Conservation (phyloP, 2,329 filamentous ascomycete genomes). For the Alternaria hordeiaustralica region DNA sequence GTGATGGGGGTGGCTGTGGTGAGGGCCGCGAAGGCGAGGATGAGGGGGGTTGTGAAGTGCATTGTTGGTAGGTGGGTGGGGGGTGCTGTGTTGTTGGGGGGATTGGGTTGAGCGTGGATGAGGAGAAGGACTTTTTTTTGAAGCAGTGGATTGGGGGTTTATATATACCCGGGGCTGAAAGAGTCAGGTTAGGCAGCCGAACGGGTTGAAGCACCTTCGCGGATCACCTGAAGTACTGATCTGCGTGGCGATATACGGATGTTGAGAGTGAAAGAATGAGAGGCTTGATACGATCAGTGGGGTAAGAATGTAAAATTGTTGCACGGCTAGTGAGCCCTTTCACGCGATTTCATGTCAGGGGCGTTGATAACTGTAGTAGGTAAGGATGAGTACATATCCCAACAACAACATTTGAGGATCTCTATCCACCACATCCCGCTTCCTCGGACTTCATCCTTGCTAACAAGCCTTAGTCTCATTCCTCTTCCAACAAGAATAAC, state of each 20-base stretch:
- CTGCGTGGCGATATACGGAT: background rate
- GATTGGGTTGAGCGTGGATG: background rate
- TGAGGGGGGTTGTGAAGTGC: background rate
- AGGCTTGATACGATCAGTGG: background rate
- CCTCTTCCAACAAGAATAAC: no score
- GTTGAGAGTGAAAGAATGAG: background rate
- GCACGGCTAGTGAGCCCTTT: background rate
- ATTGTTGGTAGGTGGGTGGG: background rate
- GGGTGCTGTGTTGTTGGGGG: background rate
- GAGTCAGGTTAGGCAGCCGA: background rate
- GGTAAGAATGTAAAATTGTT: background rate
- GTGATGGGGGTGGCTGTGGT: background rate
- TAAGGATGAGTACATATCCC: background rate
- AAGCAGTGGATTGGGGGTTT: background rate
- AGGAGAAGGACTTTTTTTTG: background rate
- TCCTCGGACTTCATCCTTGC: background rate
- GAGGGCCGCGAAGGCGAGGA: background rate
- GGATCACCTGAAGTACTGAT: background rate
- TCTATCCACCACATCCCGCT: background rate
- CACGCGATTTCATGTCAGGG: background rate
- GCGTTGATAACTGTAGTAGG: background rate
- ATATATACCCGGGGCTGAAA: background rate
- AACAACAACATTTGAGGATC: background rate
- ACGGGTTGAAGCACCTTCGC: accelerated
- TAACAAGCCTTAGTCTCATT: background rate